Base-by-base conservation (phyloP, 768 basidiomycete species). In the button mushroom (Agaricus bisporus) region DNA sequence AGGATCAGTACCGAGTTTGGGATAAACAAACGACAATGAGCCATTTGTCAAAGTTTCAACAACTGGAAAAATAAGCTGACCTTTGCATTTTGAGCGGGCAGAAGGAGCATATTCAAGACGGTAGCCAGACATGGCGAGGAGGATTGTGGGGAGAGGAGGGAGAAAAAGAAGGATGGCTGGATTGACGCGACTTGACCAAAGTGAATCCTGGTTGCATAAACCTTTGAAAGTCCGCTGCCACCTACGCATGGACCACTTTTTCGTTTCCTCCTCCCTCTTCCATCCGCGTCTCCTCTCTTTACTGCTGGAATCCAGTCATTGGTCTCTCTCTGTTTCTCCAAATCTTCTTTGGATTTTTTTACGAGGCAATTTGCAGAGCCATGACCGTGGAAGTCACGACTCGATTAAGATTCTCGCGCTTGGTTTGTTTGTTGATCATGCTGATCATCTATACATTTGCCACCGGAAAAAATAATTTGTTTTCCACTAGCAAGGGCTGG, bases 31-130 rank as follows among this genome's bases (percentile, higher is more conserved):
- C 63, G 62, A 57, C 54, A 63, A 48, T 56, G 51, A 45, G 43
- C 36, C 5, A 26, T 25, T 39, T 35, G 58, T 62, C 57, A 59
- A 59, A 60, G 58, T 60, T 56, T 66, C 49, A 64, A 60, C 57
- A 55, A 59, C 42, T 57, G 56, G 50, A 46, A 56, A 45, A 50
- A 59, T 49, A 61, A 58, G 61, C 75, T 48, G 56, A 86, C 88
- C 89, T 75, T 88, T 90, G 72, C 88, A 91, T 71, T 87, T 87
- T 35, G 88, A 74, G 55, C 88, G 77, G 55, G 70, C 75, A 53
- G 81, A 83, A 42, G 69, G 56, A 48, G 89, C 82, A 68, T 90
- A 90, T 68, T 91, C 89, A 39, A 91, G 72, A 60, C 89, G 82
- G 71, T 91, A 91, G 56, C 85, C 85, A 42, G 76, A 61, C 73